Evolutionary conservation across 2,329 filamentous ascomycete species (phyloP).

Genomic region (Zopfia rhizophila): DNA sequence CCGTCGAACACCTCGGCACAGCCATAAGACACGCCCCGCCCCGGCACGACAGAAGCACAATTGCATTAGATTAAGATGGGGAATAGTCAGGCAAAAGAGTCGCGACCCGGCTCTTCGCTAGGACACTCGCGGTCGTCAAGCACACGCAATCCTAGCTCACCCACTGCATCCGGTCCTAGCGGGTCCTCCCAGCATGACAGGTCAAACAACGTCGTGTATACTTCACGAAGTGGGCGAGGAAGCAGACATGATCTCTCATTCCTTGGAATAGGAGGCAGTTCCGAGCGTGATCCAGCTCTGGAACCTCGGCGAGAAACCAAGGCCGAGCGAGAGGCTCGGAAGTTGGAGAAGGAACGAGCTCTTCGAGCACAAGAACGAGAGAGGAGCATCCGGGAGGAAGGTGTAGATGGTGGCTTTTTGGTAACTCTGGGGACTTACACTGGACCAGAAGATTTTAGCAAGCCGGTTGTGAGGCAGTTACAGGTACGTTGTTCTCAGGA

Average conservation of each 20-base stretch:
- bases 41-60: slow-evolving; percentile 1
- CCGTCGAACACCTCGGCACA: slow-evolving; percentile 14
- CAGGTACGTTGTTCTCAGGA: slow-evolving; percentile 71
- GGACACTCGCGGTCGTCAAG: slow-evolving; percentile 47
- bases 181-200: slow-evolving; percentile 39
- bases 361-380: slow-evolving; percentile 85
- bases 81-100: slow-evolving; percentile 61
- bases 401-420: slow-evolving; percentile 92
- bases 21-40: slow-evolving; percentile 18
- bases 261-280: slow-evolving; percentile 63
- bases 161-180: slow-evolving; percentile 36
- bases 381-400: slow-evolving; percentile 88
- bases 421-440: slow-evolving; percentile 96
- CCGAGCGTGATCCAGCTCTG: slow-evolving; percentile 61
- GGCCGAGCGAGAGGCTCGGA: slow-evolving; percentile 88
- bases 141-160: slow-evolving; percentile 44
- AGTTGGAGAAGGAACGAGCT: slow-evolving; percentile 81
- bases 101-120: slow-evolving; percentile 46
- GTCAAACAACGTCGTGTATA: slow-evolving; percentile 53
- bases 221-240: slow-evolving; percentile 60
- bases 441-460: slow-evolving; percentile 92
- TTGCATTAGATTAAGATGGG: slow-evolving; percentile 50
- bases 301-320: slow-evolving; percentile 83
- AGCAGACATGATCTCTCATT: slow-evolving; percentile 70
- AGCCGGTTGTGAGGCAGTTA: slow-evolving; percentile 84